Conservation (phyloP, 1,284 basidiomycete genomes). For the Microbotryum violaceum region DNA sequence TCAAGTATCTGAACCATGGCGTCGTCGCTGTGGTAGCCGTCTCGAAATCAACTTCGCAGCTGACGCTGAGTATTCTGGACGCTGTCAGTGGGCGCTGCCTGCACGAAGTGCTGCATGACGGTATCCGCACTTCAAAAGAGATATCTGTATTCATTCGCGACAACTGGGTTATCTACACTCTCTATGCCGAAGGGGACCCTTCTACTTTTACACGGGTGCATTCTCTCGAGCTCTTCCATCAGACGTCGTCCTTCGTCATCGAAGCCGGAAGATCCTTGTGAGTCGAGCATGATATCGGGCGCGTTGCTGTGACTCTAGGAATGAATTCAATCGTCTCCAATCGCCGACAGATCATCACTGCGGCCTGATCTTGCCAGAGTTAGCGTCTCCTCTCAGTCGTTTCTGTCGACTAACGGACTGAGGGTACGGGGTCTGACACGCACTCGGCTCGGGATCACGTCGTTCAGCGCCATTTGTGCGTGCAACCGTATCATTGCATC, state of each 20-base stretch:
- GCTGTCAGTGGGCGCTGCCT: conserved; percentile 55
- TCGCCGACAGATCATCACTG: no score
- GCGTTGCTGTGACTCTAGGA: no score
- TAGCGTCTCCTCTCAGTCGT: conserved; percentile 61
- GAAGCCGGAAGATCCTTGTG: no score
- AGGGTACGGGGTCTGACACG: conserved; percentile 64
- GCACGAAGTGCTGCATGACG: no score
- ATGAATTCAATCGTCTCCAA: no score
- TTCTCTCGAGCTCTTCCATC: conserved; percentile 63
- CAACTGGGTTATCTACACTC: conserved; percentile 89
- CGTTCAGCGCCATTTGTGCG: conserved; percentile 75
- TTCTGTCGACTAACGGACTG: conserved; percentile 60
- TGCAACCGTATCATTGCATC: conserved; percentile 11
- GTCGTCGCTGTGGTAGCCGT: conserved; percentile 58
- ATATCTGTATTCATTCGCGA: conserved; percentile 45
- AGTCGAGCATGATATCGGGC: no score
- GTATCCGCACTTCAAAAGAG: neutral
- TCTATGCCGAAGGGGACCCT: conserved; percentile 34
- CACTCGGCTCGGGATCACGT: conserved; percentile 79
- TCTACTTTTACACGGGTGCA: conserved; percentile 39
- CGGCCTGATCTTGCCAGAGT: conserved; percentile 43
- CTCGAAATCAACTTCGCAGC: conserved; percentile 36
- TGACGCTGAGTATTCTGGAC: conserved; percentile 70
- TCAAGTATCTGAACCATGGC: conserved; percentile 90
- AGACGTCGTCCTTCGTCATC: no score